Evolutionary conservation across 2,329 filamentous ascomycete genomes (phyloP), one percentile per base, ranked within the genome.

Genomic region (Rutstroemia sp.): DNA sequence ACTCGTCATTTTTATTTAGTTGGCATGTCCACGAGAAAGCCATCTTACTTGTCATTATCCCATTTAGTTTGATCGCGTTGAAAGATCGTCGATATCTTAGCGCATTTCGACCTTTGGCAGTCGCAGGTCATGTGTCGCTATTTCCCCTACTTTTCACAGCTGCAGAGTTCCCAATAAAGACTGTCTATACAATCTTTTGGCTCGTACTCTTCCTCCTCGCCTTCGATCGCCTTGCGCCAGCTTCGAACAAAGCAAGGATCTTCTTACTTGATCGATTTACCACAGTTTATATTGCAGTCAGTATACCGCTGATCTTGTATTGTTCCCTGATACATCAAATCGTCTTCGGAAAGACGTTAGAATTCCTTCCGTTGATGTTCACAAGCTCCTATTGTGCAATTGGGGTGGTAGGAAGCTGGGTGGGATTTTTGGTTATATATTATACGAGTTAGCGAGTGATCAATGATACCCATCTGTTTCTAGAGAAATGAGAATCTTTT

Each of bases 1-100:
- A 96, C 69, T 88, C 92, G 0, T 96, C 92, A 0, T 99, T 99
- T 74, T 79, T 99, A 9, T 97, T 97, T 65, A 92, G 94, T 56
- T 99, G 92, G 91, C 94, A 99, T 69, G 94, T 99, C 8, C 94
- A 99, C 67, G 94, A 99, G 70, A 99, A 99, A 73, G 94, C 94
- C 1, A 88, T 99, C 57, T 80, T 99, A 21, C 81, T 97, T 19
- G 87, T 97, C 68, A 91, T 99, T 63, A 88, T 97, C 49, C 94
- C 94, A 0, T 97, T 97, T 76, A 95, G 89, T 64, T 80, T 99
- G 59, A 86, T 97, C 59, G 92, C 92, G 0, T 81, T 97, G 52
- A 88, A 87, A 70, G 92, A 97, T 70, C 83, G 94, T 52, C 85
- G 94, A 25, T 92, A 96, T 69, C 84, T 97, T 34, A 87, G 90